Evolutionary conservation across 1,139 yeast genomes (phyloP), one percentile per base, ranked within the genome.

Genomic region (Magnusiomyces ingens): DNA sequence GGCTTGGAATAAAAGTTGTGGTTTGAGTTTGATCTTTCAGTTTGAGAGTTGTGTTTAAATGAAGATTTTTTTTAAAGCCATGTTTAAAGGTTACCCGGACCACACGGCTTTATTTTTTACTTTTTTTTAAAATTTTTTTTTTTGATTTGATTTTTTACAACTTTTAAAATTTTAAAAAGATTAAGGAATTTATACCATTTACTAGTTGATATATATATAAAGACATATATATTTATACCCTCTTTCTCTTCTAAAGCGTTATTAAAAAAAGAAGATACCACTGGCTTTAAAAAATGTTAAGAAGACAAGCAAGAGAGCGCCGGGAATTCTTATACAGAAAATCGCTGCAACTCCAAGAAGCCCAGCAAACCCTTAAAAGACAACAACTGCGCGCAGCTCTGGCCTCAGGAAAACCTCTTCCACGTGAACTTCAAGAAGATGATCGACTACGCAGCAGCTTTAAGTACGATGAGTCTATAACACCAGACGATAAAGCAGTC

Each of bases 231-330:
- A n/a, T n/a, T n/a, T n/a, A n/a, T n/a, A n/a, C n/a, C n/a, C n/a
- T n/a, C n/a, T n/a, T n/a, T n/a, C n/a, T n/a, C n/a, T n/a, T n/a
- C n/a, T n/a, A n/a, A n/a, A n/a, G n/a, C n/a, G n/a, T n/a, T n/a
- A n/a, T n/a, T n/a, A n/a, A n/a, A n/a, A n/a, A n/a, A n/a, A n/a
- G n/a, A n/a, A n/a, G n/a, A n/a, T n/a, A n/a, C n/a, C n/a, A n/a
- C n/a, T n/a, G n/a, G n/a, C n/a, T n/a, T n/a, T n/a, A n/a, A n/a
- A n/a, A 50, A n/a, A 58, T 61, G 96, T 75, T 89, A 57, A 80
- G 99, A 72, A 82, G 87, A 75, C 95, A 90, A 67, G 96, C 97
- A 18, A 82, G 98, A 73, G 97, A 91, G 69, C 80, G 98, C 74
- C 81, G 95, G 71, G 98, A 93, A 65, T 93, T 90, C 64, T 76